Evolutionary conservation across 1,284 basidiomycete genomes (phyloP).

Genomic region (Termitomyces sp.): DNA sequence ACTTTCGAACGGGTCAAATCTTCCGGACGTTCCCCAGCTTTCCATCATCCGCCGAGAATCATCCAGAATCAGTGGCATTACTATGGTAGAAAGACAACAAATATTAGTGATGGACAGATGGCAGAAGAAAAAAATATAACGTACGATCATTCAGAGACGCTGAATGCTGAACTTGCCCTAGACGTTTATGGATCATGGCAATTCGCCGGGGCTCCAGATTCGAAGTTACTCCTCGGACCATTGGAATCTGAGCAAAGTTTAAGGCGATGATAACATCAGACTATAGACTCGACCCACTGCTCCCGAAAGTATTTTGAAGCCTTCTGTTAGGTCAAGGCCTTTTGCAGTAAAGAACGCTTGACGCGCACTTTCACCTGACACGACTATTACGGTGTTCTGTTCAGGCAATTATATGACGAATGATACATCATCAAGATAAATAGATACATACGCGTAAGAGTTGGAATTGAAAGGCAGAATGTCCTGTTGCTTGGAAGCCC

Average conservation of each 20-base stretch:
- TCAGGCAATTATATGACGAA: conserved; percentile 11
- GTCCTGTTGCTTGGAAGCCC: conserved; percentile 61
- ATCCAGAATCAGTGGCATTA: conserved; percentile 57
- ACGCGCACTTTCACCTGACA: conserved; percentile 67
- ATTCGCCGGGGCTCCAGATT: conserved; percentile 56
- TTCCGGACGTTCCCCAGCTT: conserved; percentile 55
- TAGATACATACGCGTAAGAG: conserved; percentile 47
- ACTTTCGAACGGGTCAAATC: conserved; percentile 63
- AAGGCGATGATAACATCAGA: conserved; percentile 6
- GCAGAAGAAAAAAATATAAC: conserved; percentile 5
- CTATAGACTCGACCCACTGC: conserved; percentile 43
- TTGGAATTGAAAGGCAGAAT: conserved; percentile 61
- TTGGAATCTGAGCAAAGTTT: conserved; percentile 48
- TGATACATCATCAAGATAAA: neutral
- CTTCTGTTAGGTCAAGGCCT: conserved; percentile 67
- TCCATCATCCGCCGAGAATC: conserved; percentile 57
- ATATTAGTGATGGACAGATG: neutral
- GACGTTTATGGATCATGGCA: conserved; percentile 62
- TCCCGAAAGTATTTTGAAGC: conserved; percentile 70
- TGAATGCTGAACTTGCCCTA: conserved; percentile 54
- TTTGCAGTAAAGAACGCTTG: conserved; percentile 63
- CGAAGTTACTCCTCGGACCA: conserved; percentile 67
- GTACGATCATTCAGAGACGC: conserved; percentile 52
- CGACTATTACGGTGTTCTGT: conserved; percentile 63
- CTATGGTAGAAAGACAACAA: conserved; percentile 26